Percentiles rank a stretch among this genome's conserved stretches.
phyloP scores from a whole-genome alignment of 495 filamentous ascomycete species.

The Delitschia confertaspora region DNA sequence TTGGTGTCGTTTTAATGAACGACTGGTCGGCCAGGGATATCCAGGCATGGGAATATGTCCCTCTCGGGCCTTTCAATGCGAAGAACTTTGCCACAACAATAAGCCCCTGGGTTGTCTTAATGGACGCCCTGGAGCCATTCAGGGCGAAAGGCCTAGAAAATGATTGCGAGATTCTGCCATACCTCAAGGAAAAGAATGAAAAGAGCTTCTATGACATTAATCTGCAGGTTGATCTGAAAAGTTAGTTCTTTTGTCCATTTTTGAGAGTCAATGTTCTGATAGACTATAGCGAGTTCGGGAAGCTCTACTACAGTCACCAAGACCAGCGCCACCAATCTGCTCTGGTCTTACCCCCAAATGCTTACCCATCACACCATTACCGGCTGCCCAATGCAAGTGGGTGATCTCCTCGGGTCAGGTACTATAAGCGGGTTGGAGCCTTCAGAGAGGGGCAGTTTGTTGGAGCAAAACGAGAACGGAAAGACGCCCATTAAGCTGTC shows the following conservation, averaged over 20 bases:
- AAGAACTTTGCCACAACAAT: slow-evolving; percentile 94
- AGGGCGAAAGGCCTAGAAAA: slow-evolving; percentile 53
- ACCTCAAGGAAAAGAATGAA: slow-evolving; percentile 56
- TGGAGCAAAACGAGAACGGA: slow-evolving; percentile 68
- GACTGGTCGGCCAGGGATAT: slow-evolving; percentile 93
- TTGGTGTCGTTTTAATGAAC: slow-evolving; percentile 84
- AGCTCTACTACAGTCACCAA: slow-evolving; percentile 54
- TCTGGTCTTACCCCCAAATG: slow-evolving; percentile 94
- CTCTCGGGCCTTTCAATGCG: slow-evolving; percentile 62
- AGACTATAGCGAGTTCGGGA: slow-evolving; percentile 43
- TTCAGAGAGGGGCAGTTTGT: slow-evolving; percentile 58
- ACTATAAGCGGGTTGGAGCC: slow-evolving; percentile 71
- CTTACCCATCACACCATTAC: slow-evolving; percentile 82
- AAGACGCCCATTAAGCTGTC: slow-evolving; percentile 57
- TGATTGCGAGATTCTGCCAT: slow-evolving; percentile 54
- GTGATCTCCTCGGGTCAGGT: slow-evolving; percentile 80
- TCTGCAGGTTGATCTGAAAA: slow-evolving; percentile 64
- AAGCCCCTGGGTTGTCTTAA: slow-evolving; percentile 78
- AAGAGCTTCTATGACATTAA: slow-evolving; percentile 65
- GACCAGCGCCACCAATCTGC: slow-evolving; percentile 60
- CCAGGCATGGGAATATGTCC: slow-evolving; percentile 77
- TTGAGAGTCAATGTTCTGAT: background rate
- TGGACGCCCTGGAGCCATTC: slow-evolving; percentile 74
- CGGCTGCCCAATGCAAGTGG: slow-evolving; percentile 72
- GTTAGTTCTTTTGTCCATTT: slow-evolving; percentile 35